Evolutionary conservation across 2,329 filamentous ascomycete genomes (phyloP).

Genomic region (Sclerotinia borealis): DNA sequence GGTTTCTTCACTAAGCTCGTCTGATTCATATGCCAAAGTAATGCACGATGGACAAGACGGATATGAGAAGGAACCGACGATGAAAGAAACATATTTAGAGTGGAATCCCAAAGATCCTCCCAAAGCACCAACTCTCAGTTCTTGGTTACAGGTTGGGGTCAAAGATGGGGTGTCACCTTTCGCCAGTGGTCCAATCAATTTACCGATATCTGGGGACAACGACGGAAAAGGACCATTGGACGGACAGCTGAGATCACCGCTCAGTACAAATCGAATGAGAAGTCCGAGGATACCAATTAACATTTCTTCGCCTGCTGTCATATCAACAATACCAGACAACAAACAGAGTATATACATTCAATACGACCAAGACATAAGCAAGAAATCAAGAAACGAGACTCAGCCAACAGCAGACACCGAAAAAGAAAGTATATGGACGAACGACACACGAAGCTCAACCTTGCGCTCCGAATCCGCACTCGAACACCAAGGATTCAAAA

Average conservation of each 20-base stretch:
- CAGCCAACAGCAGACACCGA: not conserved
- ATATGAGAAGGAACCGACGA: not conserved
- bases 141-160: constrained; percentile 21
- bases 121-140: constrained; percentile 22
- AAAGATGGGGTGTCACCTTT: constrained; percentile 26
- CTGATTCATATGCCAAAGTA: not conserved
- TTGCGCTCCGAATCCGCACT: not conserved
- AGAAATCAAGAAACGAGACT: not conserved
- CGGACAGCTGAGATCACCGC: constrained; percentile 25
- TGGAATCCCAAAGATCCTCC: constrained; percentile 28
- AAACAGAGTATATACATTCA: constrained; percentile 1
- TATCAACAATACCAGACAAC: not conserved
- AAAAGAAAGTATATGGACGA: constrained; percentile 27
- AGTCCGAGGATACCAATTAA: not conserved
- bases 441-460: constrained; percentile 20
- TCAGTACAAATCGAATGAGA: not conserved
- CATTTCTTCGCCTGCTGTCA: no score
- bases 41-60: not conserved
- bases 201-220: constrained; percentile 17
- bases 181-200: constrained; percentile 18
- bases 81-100: constrained; percentile 23
- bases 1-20: not conserved
- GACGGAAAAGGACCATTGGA: constrained; percentile 18
- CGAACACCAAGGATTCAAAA: constrained; percentile 4
- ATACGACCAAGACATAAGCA: not conserved